Evolutionary conservation across 2,329 filamentous ascomycete genomes (phyloP).

Genomic region (Domatiomyces catenatus): DNA sequence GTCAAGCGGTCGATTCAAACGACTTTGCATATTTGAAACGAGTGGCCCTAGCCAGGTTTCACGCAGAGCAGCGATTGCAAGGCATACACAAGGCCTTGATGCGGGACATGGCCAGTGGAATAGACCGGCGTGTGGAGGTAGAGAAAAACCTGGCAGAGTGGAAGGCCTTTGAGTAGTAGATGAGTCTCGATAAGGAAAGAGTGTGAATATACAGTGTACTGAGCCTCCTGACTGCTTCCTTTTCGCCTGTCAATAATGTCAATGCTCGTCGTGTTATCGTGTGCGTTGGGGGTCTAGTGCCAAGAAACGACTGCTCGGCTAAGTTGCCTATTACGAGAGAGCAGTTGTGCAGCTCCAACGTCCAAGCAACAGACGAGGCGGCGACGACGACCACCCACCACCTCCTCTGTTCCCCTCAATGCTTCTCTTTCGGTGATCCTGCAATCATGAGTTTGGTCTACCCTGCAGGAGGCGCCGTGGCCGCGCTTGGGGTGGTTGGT

Average conservation of each 20-base stretch:
- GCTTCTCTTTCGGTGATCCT: neutral
- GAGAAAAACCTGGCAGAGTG: constrained; percentile 36
- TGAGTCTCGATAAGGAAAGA: neutral
- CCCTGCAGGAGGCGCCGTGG: constrained; percentile 51
- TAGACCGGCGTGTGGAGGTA: constrained; percentile 34
- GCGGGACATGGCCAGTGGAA: constrained; percentile 44
- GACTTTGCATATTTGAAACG: constrained; percentile 53
- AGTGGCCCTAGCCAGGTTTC: constrained; percentile 41
- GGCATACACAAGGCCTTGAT: constrained; percentile 39
- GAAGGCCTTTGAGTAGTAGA: constrained; percentile 34
- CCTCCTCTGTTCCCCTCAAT: neutral
- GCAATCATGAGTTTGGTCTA: constrained; percentile 55
- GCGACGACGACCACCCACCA: neutral
- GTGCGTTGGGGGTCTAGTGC: neutral
- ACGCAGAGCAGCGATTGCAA: constrained; percentile 45
- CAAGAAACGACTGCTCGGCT: neutral
- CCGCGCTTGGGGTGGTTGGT: constrained; percentile 58
- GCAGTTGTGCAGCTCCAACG: neutral
- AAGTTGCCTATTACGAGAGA: neutral
- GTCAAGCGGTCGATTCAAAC: constrained; percentile 47
- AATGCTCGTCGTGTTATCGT: neutral
- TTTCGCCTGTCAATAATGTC: neutral
- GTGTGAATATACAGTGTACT: neutral
- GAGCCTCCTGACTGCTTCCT: neutral
- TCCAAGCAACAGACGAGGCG: neutral